These are phyloP conservation scores for Vitis labrusca DNA, from an alignment of 164 flowering plant species.

Conservation along the genomic window DNA sequence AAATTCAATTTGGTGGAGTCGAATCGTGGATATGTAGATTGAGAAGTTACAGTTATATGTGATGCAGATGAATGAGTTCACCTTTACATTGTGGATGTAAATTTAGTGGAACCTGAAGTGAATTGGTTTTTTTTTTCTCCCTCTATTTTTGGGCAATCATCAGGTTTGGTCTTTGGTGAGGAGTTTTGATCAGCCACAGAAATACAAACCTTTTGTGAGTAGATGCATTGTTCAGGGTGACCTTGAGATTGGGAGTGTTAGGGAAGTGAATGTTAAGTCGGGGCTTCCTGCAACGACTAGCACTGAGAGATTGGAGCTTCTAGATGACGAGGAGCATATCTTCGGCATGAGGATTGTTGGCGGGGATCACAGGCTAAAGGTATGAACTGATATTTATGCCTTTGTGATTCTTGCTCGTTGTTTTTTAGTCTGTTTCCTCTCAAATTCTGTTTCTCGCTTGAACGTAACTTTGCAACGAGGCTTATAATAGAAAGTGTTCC, in stretches of 20 bases:
- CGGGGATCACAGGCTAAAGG: slow-evolving; percentile 19
- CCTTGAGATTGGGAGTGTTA: slow-evolving; percentile 12
- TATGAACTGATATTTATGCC: background rate
- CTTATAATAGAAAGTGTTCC: no score
- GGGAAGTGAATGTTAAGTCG: slow-evolving; percentile 15
- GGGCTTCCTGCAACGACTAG: slow-evolving; percentile 21
- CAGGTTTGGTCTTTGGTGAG: slow-evolving; percentile 17
- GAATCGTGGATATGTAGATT: no score
- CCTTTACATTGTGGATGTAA: no score
- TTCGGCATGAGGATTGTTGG: slow-evolving; percentile 18
- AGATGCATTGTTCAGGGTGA: slow-evolving; percentile 11
- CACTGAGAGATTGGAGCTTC: slow-evolving; percentile 18
- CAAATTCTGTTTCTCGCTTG: background rate
- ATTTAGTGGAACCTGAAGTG: no score
- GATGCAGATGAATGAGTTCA: no score
- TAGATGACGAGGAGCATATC: slow-evolving; percentile 18
- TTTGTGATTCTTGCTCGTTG: no score
- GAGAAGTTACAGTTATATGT: no score
- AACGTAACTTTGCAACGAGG: no score
- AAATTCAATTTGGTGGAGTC: no score
- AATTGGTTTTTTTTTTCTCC: no score
- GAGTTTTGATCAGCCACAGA: slow-evolving; percentile 14
- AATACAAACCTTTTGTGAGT: slow-evolving; percentile 16
- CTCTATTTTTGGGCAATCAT: background rate
- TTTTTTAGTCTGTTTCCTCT: background rate